Evolutionary conservation across 345 rosid species (phyloP), one percentile per base, ranked within the genome.

Genomic region (Combretum micranthum): DNA sequence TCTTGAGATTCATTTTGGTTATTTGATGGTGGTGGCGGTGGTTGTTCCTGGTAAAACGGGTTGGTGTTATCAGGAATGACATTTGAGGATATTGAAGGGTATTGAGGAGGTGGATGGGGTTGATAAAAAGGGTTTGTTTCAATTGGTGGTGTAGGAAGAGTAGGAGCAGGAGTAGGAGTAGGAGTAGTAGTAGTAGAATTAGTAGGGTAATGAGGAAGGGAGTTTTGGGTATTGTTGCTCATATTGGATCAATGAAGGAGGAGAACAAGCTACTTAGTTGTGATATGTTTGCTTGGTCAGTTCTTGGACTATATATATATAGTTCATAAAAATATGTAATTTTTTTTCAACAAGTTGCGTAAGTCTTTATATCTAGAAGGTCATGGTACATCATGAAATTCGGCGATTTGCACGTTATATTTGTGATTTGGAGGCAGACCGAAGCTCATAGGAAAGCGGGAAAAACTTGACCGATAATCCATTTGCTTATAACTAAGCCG

Each of bases 31-130:
- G 60, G 45, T 17, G 15, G 53, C 0, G 52, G 66, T 10, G 12
- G 55, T 13, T 57, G 9, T 46, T 47, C 8, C 47, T 48, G 56
- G 55, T 50, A 56, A 54, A 55, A 73, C 18, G 81, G 69, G 67
- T 65, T 60, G 25, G 59, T 50, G 44, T 49, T 25, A 56, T 15
- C 26, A 16, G 13, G 37, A 15, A 20, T 20, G 9, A 44, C 1
- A 25, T 58, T 49, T 13, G 64, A 44, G 20, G 60, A 50, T 22
- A 60, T 20, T 4, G 60, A 20, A 22, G 73, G 65, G 56, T 46
- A 59, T 14, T 17, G 61, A 42, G 73, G 61, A 25, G 46, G 59
- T 19, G 72, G 57, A 55, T 55, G 55, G 42, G 3, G 22, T 9
- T 16, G 49, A 17, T 56, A 15, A 3, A 17, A 46, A 46, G 49